Evolutionary conservation across 1,284 basidiomycete genomes (phyloP).

Genomic region (Rhodotorula sp.): DNA sequence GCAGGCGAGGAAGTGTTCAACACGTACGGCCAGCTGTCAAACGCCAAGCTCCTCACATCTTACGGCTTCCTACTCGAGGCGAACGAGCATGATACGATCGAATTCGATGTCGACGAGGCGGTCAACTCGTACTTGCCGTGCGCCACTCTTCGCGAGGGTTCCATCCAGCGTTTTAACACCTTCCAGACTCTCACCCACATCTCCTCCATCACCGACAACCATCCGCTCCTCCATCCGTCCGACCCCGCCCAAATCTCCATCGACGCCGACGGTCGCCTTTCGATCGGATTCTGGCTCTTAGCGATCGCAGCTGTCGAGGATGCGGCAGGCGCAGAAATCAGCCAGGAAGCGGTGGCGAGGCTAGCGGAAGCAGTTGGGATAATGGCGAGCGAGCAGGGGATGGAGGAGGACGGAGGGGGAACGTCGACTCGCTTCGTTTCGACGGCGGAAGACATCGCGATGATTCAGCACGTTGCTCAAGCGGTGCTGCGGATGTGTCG

Average conservation of each 20-base stretch:
- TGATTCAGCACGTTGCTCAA: not conserved
- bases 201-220: not conserved
- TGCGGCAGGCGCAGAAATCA: not conserved
- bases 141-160: no score
- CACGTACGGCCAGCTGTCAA: conserved; percentile 66
- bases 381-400: no score
- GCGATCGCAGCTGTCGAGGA: not conserved
- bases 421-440: no score
- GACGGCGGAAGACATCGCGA: no score
- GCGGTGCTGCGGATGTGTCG: not conserved
- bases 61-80: conserved; percentile 65
- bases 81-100: conserved; percentile 27
- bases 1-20: conserved; percentile 70
- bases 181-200: no score
- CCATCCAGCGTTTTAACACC: no score
- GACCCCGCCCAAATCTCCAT: conserved; percentile 2
- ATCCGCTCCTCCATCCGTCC: not conserved
- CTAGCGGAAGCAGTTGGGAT: no score
- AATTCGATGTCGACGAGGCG: not conserved
- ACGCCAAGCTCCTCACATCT: conserved; percentile 65
- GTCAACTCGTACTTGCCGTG: not conserved
- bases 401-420: no score
- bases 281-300: conserved; percentile 17
- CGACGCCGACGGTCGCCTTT: conserved; percentile 40
- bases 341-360: not conserved